Evolutionary conservation across 768 basidiomycete species (phyloP), one percentile per base, ranked within the genome.

Genomic region (Amanita rubescens): DNA sequence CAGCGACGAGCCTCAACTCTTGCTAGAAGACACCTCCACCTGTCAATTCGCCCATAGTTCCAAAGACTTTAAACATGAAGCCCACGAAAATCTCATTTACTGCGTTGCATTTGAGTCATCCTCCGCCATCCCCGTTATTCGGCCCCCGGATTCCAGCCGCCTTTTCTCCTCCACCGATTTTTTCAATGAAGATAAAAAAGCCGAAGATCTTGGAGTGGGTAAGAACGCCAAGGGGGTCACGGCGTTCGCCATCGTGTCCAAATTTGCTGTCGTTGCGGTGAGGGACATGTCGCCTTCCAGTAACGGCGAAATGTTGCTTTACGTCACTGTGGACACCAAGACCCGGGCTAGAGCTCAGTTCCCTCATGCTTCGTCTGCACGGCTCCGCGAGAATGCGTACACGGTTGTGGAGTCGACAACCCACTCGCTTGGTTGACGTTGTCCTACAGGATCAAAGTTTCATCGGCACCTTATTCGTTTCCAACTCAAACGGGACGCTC

Each of bases 341-440:
- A 78, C 73, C 1, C 98, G 94, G 94, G 85, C 87, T 2, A 83
- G 85, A 60, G 93, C 91, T 1, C 82, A 84, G 55, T 98, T 99
- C 75, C 96, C 96, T 2, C 96, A 96, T 63, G 85, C 89, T 2
- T 85, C 83, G 0, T 82, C 80, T 2, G 85, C 87, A 1, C 76
- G 78, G 33, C 77, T 96, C 12, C 79, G 84, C 6, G 92, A 94
- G 71, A 94, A 95, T 64, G 90, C 90, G 5, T 97, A 99, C 66
- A 99, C 96, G 9, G 84, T 99, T 60, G 87, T 99, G 55, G 94
- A 98, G 69, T 88, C 86, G 3, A 94, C 92, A 8, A 84, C 85
- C 0, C 93, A 97, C 65, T 97, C 94, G 7, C 78, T 99, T 22
- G 91, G 90, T 99, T 35, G 96, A 99, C 63, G 94, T 98, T 43